Base-by-base conservation (phyloP, 768 basidiomycete genomes). In the Russula virescens region DNA sequence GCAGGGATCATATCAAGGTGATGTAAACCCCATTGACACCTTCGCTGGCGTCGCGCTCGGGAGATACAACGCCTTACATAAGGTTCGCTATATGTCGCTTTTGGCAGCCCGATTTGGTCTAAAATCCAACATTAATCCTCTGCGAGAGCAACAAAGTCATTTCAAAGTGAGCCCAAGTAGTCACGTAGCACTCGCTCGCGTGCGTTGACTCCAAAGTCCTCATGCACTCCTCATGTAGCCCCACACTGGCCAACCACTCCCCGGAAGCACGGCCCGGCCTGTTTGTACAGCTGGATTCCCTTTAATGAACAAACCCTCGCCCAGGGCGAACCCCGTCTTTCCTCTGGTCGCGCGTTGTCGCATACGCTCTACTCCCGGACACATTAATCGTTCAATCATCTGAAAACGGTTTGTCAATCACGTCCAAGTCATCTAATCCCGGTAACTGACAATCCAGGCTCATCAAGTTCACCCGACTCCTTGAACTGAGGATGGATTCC, bases 191-290 rank as follows among this genome's bases (percentile, higher is more conserved):
- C 42, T 19, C 42, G 42, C 42, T 43, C 16, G 42, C 18, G 13
- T 16, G 42, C 38, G 18, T 43, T 43, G 18, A 19, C 42, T 14
- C 3, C 48, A 2, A 21, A 25, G 25, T 26, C 26, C 48, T 49
- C 23, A 10, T 21, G 31, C 34, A 19, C 34, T n/a, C 16, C 49
- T 50, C 23, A 50, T 50, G 26, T 16, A 11, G 38, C 38, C 38
- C 13, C 38, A n/a, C n/a, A n/a, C n/a, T n/a, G n/a, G 38, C 38
- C 11, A 40, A n/a, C n/a, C n/a, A n/a, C n/a, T 40, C 2, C 5
- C 49, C 49, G 62, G 56, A 63, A n/a, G 21, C 21, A 14, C 62
- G 62, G 62, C 51, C 62, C 62, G 62, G 51, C 26, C 5, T 3
- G 7, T 43, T 13, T 38, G 13, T 38, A 11, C 8, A 11, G 38